phyloP scores from a whole-genome alignment of 208 protist genomes.

The Entamoeba moshkovskii region DNA sequence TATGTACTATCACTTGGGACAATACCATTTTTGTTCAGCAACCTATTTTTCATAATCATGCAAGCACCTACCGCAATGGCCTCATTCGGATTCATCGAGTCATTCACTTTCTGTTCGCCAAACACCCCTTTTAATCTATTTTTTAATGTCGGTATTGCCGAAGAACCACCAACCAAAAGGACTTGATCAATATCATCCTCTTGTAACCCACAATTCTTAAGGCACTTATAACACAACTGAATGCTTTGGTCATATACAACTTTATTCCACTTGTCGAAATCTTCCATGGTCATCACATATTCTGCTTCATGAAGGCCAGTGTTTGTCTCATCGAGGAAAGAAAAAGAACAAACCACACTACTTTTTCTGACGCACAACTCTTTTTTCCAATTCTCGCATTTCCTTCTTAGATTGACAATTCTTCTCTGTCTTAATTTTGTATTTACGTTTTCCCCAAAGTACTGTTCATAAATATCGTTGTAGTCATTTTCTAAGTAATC shows the following conservation, averaged over 20 bases:
- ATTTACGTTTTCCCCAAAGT: neutral
- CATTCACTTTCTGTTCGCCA: conserved; percentile 74
- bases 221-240: neutral
- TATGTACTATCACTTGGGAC: neutral
- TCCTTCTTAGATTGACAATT: neutral
- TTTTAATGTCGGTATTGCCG: conserved; percentile 88
- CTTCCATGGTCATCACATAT: too few species aligned
- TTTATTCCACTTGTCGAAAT: neutral
- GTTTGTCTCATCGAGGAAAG: too few species aligned
- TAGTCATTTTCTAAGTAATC: neutral
- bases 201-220: conserved; percentile 37
- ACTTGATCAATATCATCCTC: conserved; percentile 83
- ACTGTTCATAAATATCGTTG: neutral
- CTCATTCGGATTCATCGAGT: conserved; percentile 88
- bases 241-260: neutral
- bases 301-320: too few species aligned
- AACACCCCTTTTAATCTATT: conserved; percentile 81
- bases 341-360: too few species aligned
- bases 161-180: conserved; percentile 82
- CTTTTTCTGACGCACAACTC: too few species aligned
- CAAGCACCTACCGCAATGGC: conserved; percentile 84
- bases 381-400: too few species aligned
- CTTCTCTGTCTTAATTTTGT: neutral
- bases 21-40: neutral
- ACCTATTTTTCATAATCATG: neutral